Evolutionary conservation across 106 monocot genomes (phyloP), one percentile per base, ranked within the genome.

Genomic region (Acanthochlamys bracteata): DNA sequence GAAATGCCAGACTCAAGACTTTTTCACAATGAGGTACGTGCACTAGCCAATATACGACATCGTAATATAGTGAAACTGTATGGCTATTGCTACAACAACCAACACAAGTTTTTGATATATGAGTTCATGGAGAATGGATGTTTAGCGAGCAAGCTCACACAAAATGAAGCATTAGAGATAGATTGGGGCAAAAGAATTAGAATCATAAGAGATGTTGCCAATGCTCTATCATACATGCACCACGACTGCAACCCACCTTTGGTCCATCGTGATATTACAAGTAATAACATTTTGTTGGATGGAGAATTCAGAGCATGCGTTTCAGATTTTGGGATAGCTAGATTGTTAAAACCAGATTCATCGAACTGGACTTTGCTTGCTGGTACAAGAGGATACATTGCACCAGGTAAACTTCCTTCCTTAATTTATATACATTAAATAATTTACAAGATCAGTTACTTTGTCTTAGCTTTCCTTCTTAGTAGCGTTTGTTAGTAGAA

Each of bases 361-460:
- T 65, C 66, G 3, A 54, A 66, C 19, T 66, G 66, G 66, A 66
- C 25, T 10, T 3, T 3, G 7, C 66, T 54, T 27, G 66, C 53
- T 16, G 66, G 66, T 1, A 54, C 66, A 21, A 52, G 20, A 33
- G 66, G 66, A 33, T 67, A 67, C 15, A 21, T 67, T 55, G 65
- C 65, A 4, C 66, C 66, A 67, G 66, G 66, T 67, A 47, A n/a
- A n/a, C n/a, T n/a, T n/a, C n/a, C n/a, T n/a, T n/a, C n/a, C n/a
- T n/a, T n/a, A n/a, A n/a, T n/a, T n/a, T n/a, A n/a, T n/a, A n/a
- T n/a, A n/a, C n/a, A n/a, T n/a, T n/a, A n/a, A n/a, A n/a, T n/a
- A n/a, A n/a, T n/a, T n/a, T n/a, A n/a, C n/a, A n/a, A n/a, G n/a
- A n/a, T n/a, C n/a, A n/a, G n/a, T n/a, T n/a, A n/a, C n/a, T n/a